Base-by-base conservation (phyloP, 345 rosid genomes). In the Physaria fendleri region DNA sequence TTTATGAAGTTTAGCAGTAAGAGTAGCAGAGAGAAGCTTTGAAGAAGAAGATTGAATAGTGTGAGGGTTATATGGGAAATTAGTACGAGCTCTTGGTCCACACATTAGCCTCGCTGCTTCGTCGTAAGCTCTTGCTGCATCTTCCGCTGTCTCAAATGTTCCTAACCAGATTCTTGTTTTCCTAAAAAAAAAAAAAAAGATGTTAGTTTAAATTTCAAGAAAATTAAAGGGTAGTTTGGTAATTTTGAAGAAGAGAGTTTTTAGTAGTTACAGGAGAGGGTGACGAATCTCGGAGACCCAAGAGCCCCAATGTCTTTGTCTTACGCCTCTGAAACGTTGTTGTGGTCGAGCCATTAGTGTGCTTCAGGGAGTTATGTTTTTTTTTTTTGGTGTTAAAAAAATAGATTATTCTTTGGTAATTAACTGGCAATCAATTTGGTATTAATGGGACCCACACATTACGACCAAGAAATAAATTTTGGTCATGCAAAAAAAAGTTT, bases 201-300 rank as follows among this genome's bases (percentile, higher is more conserved):
- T 48, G 20, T 56, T 45, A 9, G 22, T 14, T 29, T n/a, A n/a
- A 20, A 7, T n/a, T n/a, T 14, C 28, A n/a, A n/a, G n/a, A n/a
- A n/a, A 5, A 20, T n/a, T 0, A 3, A 8, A 50, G 65, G 59
- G 27, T 41, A 15, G 12, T 29, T 29, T 10, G 13, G 38, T 42
- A 24, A 50, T 9, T 40, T n/a, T 14, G 37, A n/a, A 2, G 13
- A 11, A 17, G 54, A 18, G 33, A 82, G 71, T 85, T 76, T 78
- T n/a, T n/a, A n/a, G n/a, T n/a, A n/a, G n/a, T n/a, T n/a, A 93
- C 99, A 93, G 47, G 55, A 93, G 62, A 44, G 99, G 99, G 44
- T 93, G 99, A 18, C 97, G 99, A 62, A 93, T 93, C 67, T 93
- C 99, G 20, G 99, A 93, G 5, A 93, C 99, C 99, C 99, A 93